A percentile compares a stretch with the other conserved stretches of the same genome.
phyloP scores from a whole-genome alignment of 2,329 filamentous ascomycete genomes.

The Laburnicola sp. region DNA sequence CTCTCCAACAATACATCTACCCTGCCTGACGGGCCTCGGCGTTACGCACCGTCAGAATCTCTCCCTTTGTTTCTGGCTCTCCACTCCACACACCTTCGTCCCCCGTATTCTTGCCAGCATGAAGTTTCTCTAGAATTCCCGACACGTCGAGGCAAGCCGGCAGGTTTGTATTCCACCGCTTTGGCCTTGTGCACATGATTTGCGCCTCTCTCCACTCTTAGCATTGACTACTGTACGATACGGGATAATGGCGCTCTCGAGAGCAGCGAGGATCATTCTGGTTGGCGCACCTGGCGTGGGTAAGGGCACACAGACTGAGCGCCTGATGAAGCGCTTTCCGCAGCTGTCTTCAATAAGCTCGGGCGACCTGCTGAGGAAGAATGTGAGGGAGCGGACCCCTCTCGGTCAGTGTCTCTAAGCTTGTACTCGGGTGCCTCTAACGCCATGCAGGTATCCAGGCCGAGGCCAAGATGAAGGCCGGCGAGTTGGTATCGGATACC shows the following conservation, averaged over 20 bases:
- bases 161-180: conserved; percentile 27
- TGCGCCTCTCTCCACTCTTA: neutral
- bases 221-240: conserved; percentile 4
- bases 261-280: conserved; percentile 89
- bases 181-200: conserved; percentile 13
- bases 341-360: conserved; percentile 91
- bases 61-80: neutral
- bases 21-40: neutral
- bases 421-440: conserved; percentile 19
- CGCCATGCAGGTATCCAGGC: conserved; percentile 75
- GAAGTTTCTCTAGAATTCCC: conserved; percentile 26
- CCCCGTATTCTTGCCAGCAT: conserved; percentile 17
- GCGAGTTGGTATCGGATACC: conserved; percentile 86
- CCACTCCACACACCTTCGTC: neutral
- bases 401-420: conserved; percentile 62
- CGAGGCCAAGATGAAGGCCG: conserved; percentile 82
- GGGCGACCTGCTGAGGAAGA: conserved; percentile 85
- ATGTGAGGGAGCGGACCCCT: conserved; percentile 86
- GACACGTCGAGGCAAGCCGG: conserved; percentile 24
- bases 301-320: conserved; percentile 93
- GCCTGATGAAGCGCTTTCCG: conserved; percentile 82
- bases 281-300: conserved; percentile 95
- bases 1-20: conserved; percentile 1
- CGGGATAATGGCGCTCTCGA: conserved; percentile 44
- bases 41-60: neutral